Evolutionary conservation across 1,284 basidiomycete species (phyloP).

Genomic region (Pyrrhoderma noxium): DNA sequence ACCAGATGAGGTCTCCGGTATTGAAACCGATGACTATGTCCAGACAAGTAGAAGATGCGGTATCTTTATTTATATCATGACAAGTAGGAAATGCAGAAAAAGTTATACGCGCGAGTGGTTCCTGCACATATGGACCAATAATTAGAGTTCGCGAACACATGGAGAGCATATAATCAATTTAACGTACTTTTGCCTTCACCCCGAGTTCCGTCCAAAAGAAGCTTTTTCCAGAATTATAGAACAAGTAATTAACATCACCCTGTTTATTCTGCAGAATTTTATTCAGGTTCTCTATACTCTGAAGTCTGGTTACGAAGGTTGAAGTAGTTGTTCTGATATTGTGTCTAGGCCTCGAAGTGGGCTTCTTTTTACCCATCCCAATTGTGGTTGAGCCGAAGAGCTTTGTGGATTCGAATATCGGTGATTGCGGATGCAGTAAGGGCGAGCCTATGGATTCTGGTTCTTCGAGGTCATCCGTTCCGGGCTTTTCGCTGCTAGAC

Average conservation of each 20-base stretch:
- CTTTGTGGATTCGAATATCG: constrained; percentile 29
- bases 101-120: constrained; percentile 78
- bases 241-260: constrained; percentile 77
- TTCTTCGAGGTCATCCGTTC: constrained; percentile 27
- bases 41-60: constrained; percentile 68
- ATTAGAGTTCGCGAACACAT: constrained; percentile 7
- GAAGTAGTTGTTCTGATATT: constrained; percentile 84
- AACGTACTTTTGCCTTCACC: constrained; percentile 66
- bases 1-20: constrained; percentile 90
- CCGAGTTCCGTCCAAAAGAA: constrained; percentile 81
- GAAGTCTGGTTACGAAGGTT: constrained; percentile 81
- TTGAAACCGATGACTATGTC: constrained; percentile 92
- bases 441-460: constrained; percentile 28
- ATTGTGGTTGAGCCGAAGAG: constrained; percentile 38
- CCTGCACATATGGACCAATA: constrained; percentile 42
- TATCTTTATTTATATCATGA: constrained; percentile 79
- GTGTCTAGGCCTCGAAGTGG: constrained; percentile 69
- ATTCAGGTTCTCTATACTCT: constrained; percentile 69
- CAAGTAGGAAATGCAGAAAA: constrained; percentile 87
- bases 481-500: constrained; percentile 66
- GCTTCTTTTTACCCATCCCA: constrained; percentile 52
- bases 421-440: constrained; percentile 29
- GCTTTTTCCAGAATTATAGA: constrained; percentile 76
- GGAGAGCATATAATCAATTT: constrained; percentile 1
- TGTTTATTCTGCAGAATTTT: constrained; percentile 70